A percentile compares a stretch with the other conserved stretches of the same genome.
phyloP scores from a whole-genome alignment of 768 basidiomycete species.

The Amanita muscaria region DNA sequence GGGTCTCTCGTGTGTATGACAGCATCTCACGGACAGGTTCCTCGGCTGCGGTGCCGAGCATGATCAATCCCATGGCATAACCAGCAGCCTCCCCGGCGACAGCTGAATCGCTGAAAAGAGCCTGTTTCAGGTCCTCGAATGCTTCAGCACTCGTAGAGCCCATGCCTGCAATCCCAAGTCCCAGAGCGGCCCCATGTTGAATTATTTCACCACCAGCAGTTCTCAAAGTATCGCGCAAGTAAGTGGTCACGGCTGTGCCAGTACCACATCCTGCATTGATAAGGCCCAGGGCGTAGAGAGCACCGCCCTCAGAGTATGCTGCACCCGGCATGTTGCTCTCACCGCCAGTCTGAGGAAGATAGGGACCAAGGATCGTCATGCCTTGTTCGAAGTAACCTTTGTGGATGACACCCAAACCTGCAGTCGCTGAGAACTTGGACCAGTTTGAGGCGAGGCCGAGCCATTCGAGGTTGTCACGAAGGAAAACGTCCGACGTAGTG shows the following conservation, averaged over 20 bases:
- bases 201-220: constrained; percentile 76
- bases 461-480: constrained; percentile 96
- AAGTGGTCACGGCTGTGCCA: constrained; percentile 67
- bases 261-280: constrained; percentile 90
- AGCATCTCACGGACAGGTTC: constrained; percentile 90
- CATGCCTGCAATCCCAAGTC: constrained; percentile 94
- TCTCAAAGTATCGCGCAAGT: constrained; percentile 74
- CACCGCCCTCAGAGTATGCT: constrained; percentile 91
- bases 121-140: constrained; percentile 85
- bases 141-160: constrained; percentile 82
- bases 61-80: constrained; percentile 95
- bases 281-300: constrained; percentile 89
- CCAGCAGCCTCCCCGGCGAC: constrained; percentile 94
- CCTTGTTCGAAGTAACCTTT: constrained; percentile 95
- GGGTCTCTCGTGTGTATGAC: constrained; percentile 91
- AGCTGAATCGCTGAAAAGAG: constrained; percentile 90
- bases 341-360: constrained; percentile 72
- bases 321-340: constrained; percentile 73
- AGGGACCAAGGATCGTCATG: constrained; percentile 86
- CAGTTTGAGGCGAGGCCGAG: constrained; percentile 91
- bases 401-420: constrained; percentile 94
- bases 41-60: constrained; percentile 86
- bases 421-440: constrained; percentile 98
- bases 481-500: constrained; percentile 88
- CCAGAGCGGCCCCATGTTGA: constrained; percentile 94